phyloP scores from a whole-genome alignment of 176 grass and related monocot species.

The Chrysopogon serrulatus region DNA sequence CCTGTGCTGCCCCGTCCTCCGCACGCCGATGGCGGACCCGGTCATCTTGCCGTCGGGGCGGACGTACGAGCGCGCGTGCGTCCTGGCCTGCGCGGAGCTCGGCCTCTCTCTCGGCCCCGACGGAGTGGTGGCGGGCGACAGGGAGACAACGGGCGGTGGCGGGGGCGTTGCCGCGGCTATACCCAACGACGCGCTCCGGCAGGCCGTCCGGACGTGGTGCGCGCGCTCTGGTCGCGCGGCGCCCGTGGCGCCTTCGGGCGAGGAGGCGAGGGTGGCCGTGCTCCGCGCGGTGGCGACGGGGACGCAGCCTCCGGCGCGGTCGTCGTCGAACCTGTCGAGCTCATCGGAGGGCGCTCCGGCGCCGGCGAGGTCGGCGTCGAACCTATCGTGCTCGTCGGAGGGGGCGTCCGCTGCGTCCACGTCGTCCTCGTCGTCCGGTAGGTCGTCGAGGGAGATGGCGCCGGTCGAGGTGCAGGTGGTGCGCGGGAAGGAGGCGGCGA shows the following conservation, averaged over 20 bases:
- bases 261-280: conserved; percentile 31
- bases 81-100: conserved; percentile 49
- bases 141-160: neutral
- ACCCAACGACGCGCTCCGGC: conserved; percentile 65
- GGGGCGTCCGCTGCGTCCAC: neutral
- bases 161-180: neutral
- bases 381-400: conserved; percentile 5
- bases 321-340: neutral
- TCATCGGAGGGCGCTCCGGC: neutral
- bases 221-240: neutral
- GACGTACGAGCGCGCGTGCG: conserved; percentile 61
- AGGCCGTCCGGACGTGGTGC: conserved; percentile 55
- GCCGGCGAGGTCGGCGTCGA: neutral
- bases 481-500: conserved; percentile 10
- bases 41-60: conserved; percentile 52
- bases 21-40: conserved; percentile 54
- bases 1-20: conserved; percentile 58
- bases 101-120: conserved; percentile 29
- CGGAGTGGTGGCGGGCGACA: neutral
- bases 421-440: conserved; percentile 2
- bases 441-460: conserved; percentile 16
- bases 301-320: neutral
- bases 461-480: neutral
- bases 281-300: neutral
- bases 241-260: conserved; percentile 4